These are phyloP conservation scores for Aspergillus bridgeri DNA, from an alignment of 495 filamentous ascomycete species.

Conservation along the genomic window DNA sequence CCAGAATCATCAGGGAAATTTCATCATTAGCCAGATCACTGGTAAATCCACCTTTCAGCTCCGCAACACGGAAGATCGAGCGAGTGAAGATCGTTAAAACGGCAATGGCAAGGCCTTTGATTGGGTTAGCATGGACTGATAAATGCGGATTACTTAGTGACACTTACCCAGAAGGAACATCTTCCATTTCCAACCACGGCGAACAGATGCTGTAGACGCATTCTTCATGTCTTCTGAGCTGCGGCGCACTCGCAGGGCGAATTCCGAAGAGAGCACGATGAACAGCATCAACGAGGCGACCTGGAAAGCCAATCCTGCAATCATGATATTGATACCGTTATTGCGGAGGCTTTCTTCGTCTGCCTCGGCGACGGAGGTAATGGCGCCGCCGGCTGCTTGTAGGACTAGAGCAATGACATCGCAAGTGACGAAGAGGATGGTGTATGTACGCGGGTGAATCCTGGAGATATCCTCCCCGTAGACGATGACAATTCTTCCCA, in stretches of 20 bases:
- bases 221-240: not conserved
- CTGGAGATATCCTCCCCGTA: constrained; percentile 46
- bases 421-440: constrained; percentile 49
- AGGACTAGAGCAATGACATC: constrained; percentile 54
- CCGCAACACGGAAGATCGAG: constrained; percentile 60
- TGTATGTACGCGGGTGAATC: constrained; percentile 48
- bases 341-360: constrained; percentile 16
- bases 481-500: constrained; percentile 49
- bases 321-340: constrained; percentile 50
- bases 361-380: constrained; percentile 43
- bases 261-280: constrained; percentile 49
- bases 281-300: constrained; percentile 52
- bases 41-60: constrained; percentile 60
- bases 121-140: constrained; percentile 2
- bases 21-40: constrained; percentile 57
- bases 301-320: constrained; percentile 53
- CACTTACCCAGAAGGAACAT: constrained; percentile 18
- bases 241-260: constrained; percentile 38
- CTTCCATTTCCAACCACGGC: constrained; percentile 9
- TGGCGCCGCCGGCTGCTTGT: constrained; percentile 52
- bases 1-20: constrained; percentile 63
- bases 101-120: constrained; percentile 41
- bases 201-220: no score
- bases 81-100: constrained; percentile 60
- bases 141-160: no score